A percentile compares a stretch with the other conserved stretches of the same genome.
These are phyloP conservation scores for Logfia minima DNA, from an alignment of 129 eudicot genomes.

Conservation along the genomic window DNA sequence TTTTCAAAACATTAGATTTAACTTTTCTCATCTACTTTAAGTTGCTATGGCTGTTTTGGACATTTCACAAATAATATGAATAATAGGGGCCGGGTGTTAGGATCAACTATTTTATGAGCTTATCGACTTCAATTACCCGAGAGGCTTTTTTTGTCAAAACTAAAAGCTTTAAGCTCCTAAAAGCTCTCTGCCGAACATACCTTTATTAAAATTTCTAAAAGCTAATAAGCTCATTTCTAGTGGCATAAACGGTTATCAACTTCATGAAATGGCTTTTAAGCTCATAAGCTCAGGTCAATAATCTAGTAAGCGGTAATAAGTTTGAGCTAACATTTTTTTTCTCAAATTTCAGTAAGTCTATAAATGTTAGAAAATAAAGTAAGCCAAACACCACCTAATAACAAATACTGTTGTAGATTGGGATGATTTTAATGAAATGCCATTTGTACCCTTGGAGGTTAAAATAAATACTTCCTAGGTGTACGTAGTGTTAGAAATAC, in stretches of 20 bases:
- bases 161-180: background rate
- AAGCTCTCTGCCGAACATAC: background rate
- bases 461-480: no score
- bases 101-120: background rate
- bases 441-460: background rate
- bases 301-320: background rate
- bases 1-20: background rate
- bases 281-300: background rate
- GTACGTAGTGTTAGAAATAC: no score
- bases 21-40: background rate
- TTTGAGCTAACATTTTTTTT: no score
- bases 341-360: no score
- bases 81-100: background rate
- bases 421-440: background rate
- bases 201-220: no score
- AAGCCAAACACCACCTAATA: background rate
- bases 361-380: background rate
- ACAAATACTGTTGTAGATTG: background rate
- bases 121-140: background rate
- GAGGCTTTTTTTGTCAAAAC: background rate
- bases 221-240: background rate
- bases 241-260: background rate
- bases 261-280: no score
- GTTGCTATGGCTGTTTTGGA: background rate
- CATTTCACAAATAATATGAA: background rate